These are phyloP conservation scores for Wickerhamiella vanderwaltii DNA, from an alignment of 805 yeast genomes.

Conservation along the genomic window DNA sequence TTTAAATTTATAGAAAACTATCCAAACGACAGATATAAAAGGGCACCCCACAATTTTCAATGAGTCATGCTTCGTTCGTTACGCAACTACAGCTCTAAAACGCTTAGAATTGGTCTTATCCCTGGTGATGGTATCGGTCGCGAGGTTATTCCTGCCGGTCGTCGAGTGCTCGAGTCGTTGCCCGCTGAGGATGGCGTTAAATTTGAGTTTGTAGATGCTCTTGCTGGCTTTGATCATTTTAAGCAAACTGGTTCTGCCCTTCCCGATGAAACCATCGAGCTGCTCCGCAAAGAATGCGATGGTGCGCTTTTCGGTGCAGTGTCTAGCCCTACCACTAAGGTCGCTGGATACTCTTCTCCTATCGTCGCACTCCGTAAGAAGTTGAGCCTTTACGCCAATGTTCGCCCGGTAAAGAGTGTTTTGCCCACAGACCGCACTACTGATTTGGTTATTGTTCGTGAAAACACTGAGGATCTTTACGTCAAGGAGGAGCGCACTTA, in stretches of 20 bases:
- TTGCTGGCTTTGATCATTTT: constrained; percentile 92
- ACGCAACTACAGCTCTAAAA: constrained; percentile 14
- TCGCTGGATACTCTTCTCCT: constrained; percentile 94
- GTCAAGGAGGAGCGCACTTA: constrained; percentile 81
- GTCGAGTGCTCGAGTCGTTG: constrained; percentile 69
- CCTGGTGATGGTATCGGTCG: constrained; percentile 99
- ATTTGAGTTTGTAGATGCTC: constrained; percentile 76
- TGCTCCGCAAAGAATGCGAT: constrained; percentile 70
- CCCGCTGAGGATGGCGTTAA: constrained; percentile 52
- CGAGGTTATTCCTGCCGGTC: constrained; percentile 97
- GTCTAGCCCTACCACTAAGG: constrained; percentile 82
- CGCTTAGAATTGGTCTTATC: constrained; percentile 46
- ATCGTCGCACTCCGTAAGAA: constrained; percentile 97
- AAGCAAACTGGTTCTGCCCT: constrained; percentile 90
- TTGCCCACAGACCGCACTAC: constrained; percentile 77
- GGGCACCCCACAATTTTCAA: no score
- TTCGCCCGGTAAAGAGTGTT: constrained; percentile 93
- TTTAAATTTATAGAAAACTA: no score
- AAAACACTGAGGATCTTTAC: constrained; percentile 95
- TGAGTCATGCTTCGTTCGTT: constrained; percentile 10
- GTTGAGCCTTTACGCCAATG: constrained; percentile 89
- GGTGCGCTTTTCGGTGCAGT: constrained; percentile 98
- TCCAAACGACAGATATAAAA: no score
- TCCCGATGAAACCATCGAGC: constrained; percentile 80
- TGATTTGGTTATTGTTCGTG: constrained; percentile 96